Evolutionary conservation across 1,284 basidiomycete species (phyloP).

Genomic region (Moesziomyces globuligerus): DNA sequence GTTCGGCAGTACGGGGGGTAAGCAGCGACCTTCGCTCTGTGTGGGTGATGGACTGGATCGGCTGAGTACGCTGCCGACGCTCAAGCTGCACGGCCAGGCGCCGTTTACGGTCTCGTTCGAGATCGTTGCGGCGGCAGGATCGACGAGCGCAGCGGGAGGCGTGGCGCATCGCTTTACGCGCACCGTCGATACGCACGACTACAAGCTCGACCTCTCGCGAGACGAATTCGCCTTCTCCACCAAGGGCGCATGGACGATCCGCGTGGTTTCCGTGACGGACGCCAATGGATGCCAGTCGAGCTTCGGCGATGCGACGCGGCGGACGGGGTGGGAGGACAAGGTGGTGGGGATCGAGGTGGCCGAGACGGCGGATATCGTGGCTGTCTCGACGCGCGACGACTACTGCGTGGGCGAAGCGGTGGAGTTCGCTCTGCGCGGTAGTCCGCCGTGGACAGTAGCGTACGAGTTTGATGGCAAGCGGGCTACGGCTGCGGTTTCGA

Average conservation of each 20-base stretch:
- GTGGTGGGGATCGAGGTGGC: conserved; percentile 75
- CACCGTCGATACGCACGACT: conserved; percentile 75
- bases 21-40: conserved; percentile 74
- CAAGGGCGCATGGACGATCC: conserved; percentile 75
- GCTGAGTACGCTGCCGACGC: conserved; percentile 63
- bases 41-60: conserved; percentile 55
- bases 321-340: conserved; percentile 20
- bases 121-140: conserved; percentile 66
- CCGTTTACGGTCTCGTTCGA: conserved; percentile 85
- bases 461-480: conserved; percentile 83
- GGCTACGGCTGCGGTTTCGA: conserved; percentile 79
- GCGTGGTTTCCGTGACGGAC: conserved; percentile 43
- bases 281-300: conserved; percentile 52
- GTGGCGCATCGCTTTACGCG: conserved; percentile 71
- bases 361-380: conserved; percentile 90
- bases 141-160: conserved; percentile 69
- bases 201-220: conserved; percentile 78
- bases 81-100: conserved; percentile 76
- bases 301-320: conserved; percentile 4
- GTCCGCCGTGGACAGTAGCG: conserved; percentile 93
- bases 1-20: conserved; percentile 21
- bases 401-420: conserved; percentile 90
- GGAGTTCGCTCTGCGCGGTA: conserved; percentile 92
- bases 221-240: conserved; percentile 84
- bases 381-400: conserved; percentile 80